Conservation (phyloP, 2,329 filamentous ascomycete species). For the Monosporascus sp. region DNA sequence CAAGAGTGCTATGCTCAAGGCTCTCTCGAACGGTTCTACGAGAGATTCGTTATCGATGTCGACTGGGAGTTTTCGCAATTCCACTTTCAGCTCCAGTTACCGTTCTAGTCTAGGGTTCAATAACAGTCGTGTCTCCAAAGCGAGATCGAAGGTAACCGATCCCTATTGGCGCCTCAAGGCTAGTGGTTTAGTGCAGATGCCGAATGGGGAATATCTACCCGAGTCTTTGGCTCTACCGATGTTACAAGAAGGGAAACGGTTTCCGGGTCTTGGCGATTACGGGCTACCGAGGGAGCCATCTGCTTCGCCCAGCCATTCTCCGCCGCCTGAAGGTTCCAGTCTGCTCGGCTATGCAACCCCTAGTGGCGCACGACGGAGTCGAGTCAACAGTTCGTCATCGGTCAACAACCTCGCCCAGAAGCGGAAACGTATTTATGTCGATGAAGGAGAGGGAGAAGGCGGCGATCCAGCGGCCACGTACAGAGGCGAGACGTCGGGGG, state of each 20-base stretch:
- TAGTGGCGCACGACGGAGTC: conserved; percentile 1
- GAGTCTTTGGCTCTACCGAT: conserved; percentile 45
- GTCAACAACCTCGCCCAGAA: conserved; percentile 12
- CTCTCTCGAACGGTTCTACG: conserved; percentile 16
- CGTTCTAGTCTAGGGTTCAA: conserved; percentile 28
- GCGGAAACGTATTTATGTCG: conserved; percentile 17
- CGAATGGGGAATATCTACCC: conserved; percentile 48
- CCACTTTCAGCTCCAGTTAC: conserved; percentile 28
- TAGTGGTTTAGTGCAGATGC: conserved; percentile 42
- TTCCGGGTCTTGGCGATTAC: conserved; percentile 32
- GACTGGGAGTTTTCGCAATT: conserved; percentile 25
- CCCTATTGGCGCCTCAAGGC: conserved; percentile 33
- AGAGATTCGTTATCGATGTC: conserved; percentile 24
- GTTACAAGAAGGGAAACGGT: conserved; percentile 35
- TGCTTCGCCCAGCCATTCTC: conserved; percentile 14
- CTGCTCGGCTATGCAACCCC: conserved; percentile 4
- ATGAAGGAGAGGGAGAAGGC: conserved; percentile 9
- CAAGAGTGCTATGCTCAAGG: conserved; percentile 26
- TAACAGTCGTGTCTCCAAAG: conserved; percentile 26
- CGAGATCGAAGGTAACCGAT: conserved; percentile 22
- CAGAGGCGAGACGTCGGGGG: conserved; percentile 14
- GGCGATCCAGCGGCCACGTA: conserved; percentile 16
- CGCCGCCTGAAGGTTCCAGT: conserved; percentile 2
- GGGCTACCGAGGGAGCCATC: conserved; percentile 23
- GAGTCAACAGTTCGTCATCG: conserved; percentile 16